Base-by-base conservation (phyloP, 2,329 filamentous ascomycete genomes). In the Hypoxylon sp. region DNA sequence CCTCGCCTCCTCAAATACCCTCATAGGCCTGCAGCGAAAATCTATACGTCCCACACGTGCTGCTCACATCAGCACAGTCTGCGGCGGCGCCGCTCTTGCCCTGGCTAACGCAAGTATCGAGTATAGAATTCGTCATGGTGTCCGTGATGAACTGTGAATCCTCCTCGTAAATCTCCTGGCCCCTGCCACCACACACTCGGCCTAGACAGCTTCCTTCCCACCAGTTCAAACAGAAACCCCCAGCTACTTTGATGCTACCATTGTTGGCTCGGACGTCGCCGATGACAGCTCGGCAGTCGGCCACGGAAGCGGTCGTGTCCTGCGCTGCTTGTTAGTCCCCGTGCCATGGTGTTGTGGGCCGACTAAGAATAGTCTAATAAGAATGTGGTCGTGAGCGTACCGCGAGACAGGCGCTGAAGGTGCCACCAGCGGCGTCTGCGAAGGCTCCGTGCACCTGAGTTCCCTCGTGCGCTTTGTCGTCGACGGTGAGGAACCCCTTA, bases 81-180 rank as follows among this genome's bases (percentile, higher is more conserved):
- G 64, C 58, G 2, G 39, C 59, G 6, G 60, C 63, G 39, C 63
- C 70, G 17, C 56, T 60, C 54, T 59, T 46, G n/a, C 63, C 62
- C 2, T 59, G 11, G 32, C 42, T 11, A 44, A 72, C 44, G 47
- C 68, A 72, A 2, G 35, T 42, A 13, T 67, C 17, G 35, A 72
- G 55, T 24, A 70, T 60, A 17, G 27, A 50, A 27, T 44, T 48
- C 4, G 54, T 55, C 58, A 68, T 67, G 21, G 58, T 52, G 19
- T 64, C 61, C 5, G 61, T 64, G 78, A 93, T 92, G 91, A 91
- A 93, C 78, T 91, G 93, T 0, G 87, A 90, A 74, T 92, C 93
- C 76, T 90, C 89, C 2, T 86, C 88, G 76, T 93, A 95, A 4
- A 91, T 84, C 24, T 82, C 84, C 27, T 82, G 80, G 68, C 86